Evolutionary conservation across 345 rosid species (phyloP).

Genomic region (Citrus medica): DNA sequence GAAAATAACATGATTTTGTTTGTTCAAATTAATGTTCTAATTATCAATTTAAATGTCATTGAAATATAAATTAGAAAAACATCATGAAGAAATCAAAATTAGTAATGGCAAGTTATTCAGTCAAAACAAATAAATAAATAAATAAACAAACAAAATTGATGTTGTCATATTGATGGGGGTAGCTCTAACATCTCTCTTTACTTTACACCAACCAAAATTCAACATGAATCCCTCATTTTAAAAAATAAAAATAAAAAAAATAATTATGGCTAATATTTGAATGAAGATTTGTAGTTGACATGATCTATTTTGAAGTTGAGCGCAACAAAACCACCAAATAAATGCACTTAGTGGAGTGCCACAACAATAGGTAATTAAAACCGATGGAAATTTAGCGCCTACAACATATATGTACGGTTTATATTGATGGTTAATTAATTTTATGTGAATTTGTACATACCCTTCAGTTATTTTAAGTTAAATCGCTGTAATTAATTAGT

Average conservation of each 20-base stretch:
- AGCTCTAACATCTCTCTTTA: neutral
- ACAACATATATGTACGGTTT: too few relatives aligned
- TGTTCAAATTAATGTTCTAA: neutral
- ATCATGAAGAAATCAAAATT: too few relatives aligned
- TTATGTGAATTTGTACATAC: too few relatives aligned
- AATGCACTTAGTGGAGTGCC: neutral
- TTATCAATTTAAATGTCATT: too few relatives aligned
- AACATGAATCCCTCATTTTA: neutral
- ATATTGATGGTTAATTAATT: too few relatives aligned
- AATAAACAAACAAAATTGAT: neutral
- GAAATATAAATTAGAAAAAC: too few relatives aligned
- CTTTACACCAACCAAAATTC: neutral
- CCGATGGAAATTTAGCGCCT: too few relatives aligned
- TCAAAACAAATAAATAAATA: too few relatives aligned
- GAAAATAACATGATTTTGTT: neutral
- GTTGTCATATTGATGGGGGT: neutral
- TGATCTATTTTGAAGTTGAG: neutral
- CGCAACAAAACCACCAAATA: neutral
- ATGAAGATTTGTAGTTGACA: constrained; percentile 2
- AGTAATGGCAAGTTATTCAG: too few relatives aligned
- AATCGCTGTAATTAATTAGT: too few relatives aligned
- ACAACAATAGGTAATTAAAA: neutral
- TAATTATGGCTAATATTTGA: neutral
- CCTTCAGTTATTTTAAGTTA: too few relatives aligned
- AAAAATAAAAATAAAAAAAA: too few relatives aligned